These are phyloP conservation scores for Pleurotus citrinopileatus DNA, from an alignment of 768 basidiomycete species.

Conservation along the genomic window DNA sequence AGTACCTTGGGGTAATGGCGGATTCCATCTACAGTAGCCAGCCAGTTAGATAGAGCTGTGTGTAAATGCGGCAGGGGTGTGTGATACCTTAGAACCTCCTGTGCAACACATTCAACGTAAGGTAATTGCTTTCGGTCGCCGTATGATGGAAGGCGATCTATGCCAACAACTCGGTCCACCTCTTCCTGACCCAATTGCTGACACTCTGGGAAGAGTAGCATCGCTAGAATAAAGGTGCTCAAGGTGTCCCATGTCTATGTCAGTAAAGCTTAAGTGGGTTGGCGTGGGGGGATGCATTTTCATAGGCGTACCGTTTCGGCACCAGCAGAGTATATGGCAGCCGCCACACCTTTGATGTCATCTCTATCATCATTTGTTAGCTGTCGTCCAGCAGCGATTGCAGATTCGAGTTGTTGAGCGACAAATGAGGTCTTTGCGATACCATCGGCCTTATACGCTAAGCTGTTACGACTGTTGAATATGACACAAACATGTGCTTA, in stretches of 20 bases:
- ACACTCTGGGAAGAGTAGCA: conserved; percentile 18
- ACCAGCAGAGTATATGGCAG: neutral
- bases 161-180: conserved; percentile 24
- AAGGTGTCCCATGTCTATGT: neutral
- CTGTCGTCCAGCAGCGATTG: neutral
- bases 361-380: neutral
- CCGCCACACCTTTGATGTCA: neutral
- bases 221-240: neutral
- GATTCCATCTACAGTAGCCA: conserved; percentile 14
- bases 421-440: conserved; percentile 1
- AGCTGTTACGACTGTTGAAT: neutral
- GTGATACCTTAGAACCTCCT: conserved; percentile 41
- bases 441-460: neutral
- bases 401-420: neutral
- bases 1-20: conserved; percentile 12
- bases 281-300: neutral
- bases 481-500: neutral
- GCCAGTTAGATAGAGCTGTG: neutral
- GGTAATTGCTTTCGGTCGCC: conserved; percentile 19
- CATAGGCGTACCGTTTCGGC: neutral
- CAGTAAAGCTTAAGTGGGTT: neutral
- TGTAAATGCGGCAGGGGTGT: neutral
- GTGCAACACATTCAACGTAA: conserved; percentile 36
- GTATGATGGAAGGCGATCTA: conserved; percentile 19
- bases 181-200: conserved; percentile 24